Evolutionary conservation across 2,329 filamentous ascomycete genomes (phyloP).

Genomic region (Pyricularia pennisetigena): DNA sequence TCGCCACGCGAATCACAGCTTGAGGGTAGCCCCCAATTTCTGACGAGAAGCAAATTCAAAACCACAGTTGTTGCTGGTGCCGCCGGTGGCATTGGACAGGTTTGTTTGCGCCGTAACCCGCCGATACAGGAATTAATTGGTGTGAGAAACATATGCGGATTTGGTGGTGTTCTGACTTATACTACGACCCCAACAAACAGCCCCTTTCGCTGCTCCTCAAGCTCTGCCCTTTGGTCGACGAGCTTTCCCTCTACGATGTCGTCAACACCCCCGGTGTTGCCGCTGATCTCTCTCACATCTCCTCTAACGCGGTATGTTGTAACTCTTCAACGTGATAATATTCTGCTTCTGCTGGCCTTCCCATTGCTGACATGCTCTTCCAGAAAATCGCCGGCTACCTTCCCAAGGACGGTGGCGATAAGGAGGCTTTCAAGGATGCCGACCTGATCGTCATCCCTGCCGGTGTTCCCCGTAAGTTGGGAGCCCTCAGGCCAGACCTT

Average conservation of each 20-base stretch:
- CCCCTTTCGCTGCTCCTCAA: conserved; percentile 95
- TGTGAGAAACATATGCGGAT: background rate
- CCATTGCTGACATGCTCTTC: background rate
- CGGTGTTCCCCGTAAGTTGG: conserved; percentile 81
- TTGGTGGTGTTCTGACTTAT: background rate
- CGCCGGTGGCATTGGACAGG: conserved; percentile 97
- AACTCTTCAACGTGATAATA: background rate
- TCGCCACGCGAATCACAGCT: background rate
- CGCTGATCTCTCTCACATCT: conserved; percentile 95
- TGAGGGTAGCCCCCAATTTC: background rate
- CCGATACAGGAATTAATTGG: background rate
- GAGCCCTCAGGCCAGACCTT: background rate
- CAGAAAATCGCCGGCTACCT: conserved; percentile 84
- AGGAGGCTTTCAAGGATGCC: conserved; percentile 81
- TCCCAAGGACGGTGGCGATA: conserved; percentile 75
- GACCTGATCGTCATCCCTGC: conserved; percentile 97
- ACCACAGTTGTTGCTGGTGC: conserved; percentile 76
- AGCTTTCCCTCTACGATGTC: conserved; percentile 97
- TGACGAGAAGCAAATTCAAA: conserved; percentile 7
- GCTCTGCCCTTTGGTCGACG: conserved; percentile 75
- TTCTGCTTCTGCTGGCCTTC: background rate
- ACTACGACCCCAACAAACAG: conserved; percentile 32
- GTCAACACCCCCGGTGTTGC: conserved; percentile 97
- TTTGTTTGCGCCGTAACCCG: conserved; percentile 28
- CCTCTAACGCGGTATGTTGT: conserved; percentile 61